These are phyloP conservation scores for Hanseniaspora gamundiae DNA, from an alignment of 1,139 yeast species.

Conservation along the genomic window DNA sequence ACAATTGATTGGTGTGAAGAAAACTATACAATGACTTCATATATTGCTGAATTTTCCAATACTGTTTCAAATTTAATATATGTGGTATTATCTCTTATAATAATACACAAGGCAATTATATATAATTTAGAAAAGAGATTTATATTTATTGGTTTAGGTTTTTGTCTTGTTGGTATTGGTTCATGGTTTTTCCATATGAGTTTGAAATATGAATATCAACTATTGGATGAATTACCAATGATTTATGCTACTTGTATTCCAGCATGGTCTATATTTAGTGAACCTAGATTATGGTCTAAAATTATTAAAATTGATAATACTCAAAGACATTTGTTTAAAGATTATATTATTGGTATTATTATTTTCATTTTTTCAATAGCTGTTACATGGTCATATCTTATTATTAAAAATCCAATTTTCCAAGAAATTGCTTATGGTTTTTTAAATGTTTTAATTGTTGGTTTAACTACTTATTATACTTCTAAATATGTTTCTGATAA, in stretches of 20 bases:
- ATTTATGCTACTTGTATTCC: slow-evolving; percentile 95
- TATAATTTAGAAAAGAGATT: slow-evolving; percentile 62
- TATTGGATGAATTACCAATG: slow-evolving; percentile 94
- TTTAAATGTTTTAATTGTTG: slow-evolving; percentile 46
- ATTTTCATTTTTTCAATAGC: slow-evolving; percentile 42
- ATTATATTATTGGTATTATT: slow-evolving; percentile 33
- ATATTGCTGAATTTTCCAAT: slow-evolving; percentile 80
- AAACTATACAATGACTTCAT: slow-evolving; percentile 74
- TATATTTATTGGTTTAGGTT: slow-evolving; percentile 60
- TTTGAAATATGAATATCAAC: slow-evolving; percentile 71
- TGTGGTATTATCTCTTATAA: slow-evolving; percentile 51
- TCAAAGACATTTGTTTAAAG: background rate
- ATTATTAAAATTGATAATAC: slow-evolving; percentile 25
- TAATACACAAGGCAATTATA: slow-evolving; percentile 46
- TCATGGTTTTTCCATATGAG: slow-evolving; percentile 97
- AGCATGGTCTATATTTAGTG: slow-evolving; percentile 78
- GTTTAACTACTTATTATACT: slow-evolving; percentile 40
- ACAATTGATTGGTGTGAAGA: slow-evolving; percentile 98
- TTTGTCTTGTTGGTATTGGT: slow-evolving; percentile 82
- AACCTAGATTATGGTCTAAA: slow-evolving; percentile 31
- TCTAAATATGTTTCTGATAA: slow-evolving; percentile 38
- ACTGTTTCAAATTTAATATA: slow-evolving; percentile 67
- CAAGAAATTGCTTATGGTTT: slow-evolving; percentile 65
- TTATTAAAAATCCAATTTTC: slow-evolving; percentile 63
- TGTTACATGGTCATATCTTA: slow-evolving; percentile 54